Evolutionary conservation across 495 filamentous ascomycete species (phyloP).

Genomic region (Penicillium manginii): DNA sequence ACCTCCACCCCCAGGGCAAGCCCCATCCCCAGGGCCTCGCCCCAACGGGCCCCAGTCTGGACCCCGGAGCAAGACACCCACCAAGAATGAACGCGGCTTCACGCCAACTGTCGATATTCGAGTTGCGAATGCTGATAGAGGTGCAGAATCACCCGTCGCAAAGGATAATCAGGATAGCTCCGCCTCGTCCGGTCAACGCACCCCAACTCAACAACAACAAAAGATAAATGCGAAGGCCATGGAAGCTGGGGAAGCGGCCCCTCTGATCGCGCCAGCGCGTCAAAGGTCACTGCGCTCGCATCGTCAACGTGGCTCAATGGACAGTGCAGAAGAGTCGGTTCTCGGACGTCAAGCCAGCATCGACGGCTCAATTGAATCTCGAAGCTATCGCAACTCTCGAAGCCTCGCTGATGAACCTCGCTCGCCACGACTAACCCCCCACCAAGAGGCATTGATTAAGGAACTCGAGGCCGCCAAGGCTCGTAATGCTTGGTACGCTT

Average conservation of each 20-base stretch:
- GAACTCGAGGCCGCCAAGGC: conserved; percentile 83
- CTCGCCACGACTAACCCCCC: conserved; percentile 49
- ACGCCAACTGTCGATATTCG: conserved; percentile 56
- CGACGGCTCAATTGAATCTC: conserved; percentile 49
- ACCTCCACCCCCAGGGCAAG: conserved; percentile 84
- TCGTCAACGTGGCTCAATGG: conserved; percentile 47
- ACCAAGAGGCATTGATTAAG: conserved; percentile 64
- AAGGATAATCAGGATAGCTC: conserved; percentile 53
- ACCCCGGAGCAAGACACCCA: conserved; percentile 63
- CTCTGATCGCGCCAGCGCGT: conserved; percentile 46
- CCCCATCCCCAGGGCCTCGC: conserved; percentile 77
- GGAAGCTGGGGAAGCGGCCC: conserved; percentile 54
- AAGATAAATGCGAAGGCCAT: conserved; percentile 49
- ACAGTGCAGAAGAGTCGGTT: conserved; percentile 51
- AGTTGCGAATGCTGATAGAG: conserved; percentile 47
- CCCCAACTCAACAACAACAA: conserved; percentile 58
- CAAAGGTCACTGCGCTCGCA: conserved; percentile 50
- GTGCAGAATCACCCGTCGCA: conserved; percentile 57
- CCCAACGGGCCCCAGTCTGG: conserved; percentile 39
- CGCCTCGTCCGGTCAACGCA: conserved; percentile 62
- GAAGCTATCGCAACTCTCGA: conserved; percentile 44
- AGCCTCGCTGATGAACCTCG: conserved; percentile 47
- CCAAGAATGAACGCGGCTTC: conserved; percentile 53
- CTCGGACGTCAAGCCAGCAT: conserved; percentile 46
- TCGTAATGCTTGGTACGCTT: conserved; percentile 95